A percentile compares a stretch with the other conserved stretches of the same genome.
Evolutionary conservation across 116 monocot species (phyloP).

Genomic region (Zostera marina): DNA sequence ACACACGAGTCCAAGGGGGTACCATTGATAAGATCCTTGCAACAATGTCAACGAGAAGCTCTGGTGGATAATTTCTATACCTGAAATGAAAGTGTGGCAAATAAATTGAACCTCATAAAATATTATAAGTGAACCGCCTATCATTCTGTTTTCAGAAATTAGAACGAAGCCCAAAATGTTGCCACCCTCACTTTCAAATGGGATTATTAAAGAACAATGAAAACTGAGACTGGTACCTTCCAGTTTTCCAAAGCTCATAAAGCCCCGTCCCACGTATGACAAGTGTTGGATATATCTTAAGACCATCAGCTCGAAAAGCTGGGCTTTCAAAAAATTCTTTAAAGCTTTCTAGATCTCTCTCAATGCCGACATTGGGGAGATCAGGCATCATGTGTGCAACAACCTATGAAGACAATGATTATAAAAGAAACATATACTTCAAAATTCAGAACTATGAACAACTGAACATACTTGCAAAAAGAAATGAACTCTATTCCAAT

Average conservation of each 20-base stretch:
- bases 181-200: neutral
- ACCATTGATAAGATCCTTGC: constrained; percentile 95
- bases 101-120: neutral
- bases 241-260: constrained; percentile 99
- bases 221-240: constrained; percentile 38
- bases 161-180: neutral
- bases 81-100: constrained; percentile 18
- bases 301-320: constrained; percentile 89
- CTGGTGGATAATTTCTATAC: constrained; percentile 94
- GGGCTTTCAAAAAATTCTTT: constrained; percentile 94
- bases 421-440: neutral
- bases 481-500: too few species aligned
- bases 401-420: constrained; percentile 27
- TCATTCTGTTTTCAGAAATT: neutral
- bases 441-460: too few species aligned
- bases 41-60: constrained; percentile 86
- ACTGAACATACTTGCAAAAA: too few species aligned
- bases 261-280: constrained; percentile 99
- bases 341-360: constrained; percentile 98
- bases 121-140: neutral
- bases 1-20: constrained; percentile 98
- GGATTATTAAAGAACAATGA: constrained; percentile 1
- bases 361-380: constrained; percentile 97
- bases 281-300: constrained; percentile 99
- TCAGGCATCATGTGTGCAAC: constrained; percentile 99